Base-by-base conservation (phyloP, 106 monocot genomes). In the Dendrobium catenatum region DNA sequence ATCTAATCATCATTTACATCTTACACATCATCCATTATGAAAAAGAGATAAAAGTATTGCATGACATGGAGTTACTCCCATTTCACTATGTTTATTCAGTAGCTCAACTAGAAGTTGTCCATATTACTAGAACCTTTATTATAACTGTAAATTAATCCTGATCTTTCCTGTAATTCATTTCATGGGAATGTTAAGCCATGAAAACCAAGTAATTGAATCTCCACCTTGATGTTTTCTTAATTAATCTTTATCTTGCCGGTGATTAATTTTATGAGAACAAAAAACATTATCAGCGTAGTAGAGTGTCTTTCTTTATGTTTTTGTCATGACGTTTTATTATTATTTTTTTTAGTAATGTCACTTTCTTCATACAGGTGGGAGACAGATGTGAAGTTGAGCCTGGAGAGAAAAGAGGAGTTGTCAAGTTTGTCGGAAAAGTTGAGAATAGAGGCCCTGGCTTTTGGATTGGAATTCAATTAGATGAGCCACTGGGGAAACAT, bases 401-500 rank as follows among this genome's bases (percentile, higher is more conserved):
- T 77, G 99, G 99, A 75, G 98, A 77, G 70, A 95, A 89, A 84
- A 93, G 99, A 82, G 99, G 99, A 56, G 79, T 88, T 68, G 88
- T 99, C 51, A 95, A 90, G 80, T 99, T 91, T 93, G 89, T 99
- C 86, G 99, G 99, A 78, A 86, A 67, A 87, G 99, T 91, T 61
- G 95, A 99, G 75, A 84, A 85, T 54, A 43, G 88, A 79, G 93
- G 88, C 15, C 88, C 88, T 82, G 95, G 99, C 22, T 95, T 87
- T 82, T 95, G 99, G 95, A 88, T 99, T 82, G 99, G 95, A 56
- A 55, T 99, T 78, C 93, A 99, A 68, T 93, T 91, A 83, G 99
- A 99, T 79, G 99, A 99, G 82, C 99, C 99, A 56, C 84, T 99
- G 11, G 99, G 99, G 37, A 99, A 95, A 85, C 88, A 99, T 79